Evolutionary conservation across 2,329 filamentous ascomycete species (phyloP).

Genomic region (Paramyrothecium roridum): DNA sequence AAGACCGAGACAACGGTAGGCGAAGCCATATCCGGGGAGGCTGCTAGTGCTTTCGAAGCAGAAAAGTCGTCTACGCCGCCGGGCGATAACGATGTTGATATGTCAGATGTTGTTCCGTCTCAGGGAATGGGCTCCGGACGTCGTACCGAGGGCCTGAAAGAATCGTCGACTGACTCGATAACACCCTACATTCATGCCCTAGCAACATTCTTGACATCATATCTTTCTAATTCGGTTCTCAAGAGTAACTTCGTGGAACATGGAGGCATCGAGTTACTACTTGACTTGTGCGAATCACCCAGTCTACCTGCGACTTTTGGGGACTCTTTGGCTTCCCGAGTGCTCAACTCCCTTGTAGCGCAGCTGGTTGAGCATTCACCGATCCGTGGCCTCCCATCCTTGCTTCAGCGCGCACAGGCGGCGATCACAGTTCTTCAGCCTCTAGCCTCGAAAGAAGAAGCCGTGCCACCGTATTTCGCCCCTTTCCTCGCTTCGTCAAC

Average conservation of each 20-base stretch:
- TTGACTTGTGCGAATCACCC: slow-evolving; percentile 80
- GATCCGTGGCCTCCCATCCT: slow-evolving; percentile 75
- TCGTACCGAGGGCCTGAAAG: slow-evolving; percentile 11
- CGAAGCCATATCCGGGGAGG: slow-evolving; percentile 18
- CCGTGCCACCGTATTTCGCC: slow-evolving; percentile 65
- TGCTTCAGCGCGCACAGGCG: slow-evolving; percentile 70
- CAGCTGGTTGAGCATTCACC: slow-evolving; percentile 78
- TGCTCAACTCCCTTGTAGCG: slow-evolving; percentile 71
- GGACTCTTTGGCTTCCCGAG: slow-evolving; percentile 63
- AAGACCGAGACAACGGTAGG: slow-evolving; percentile 44
- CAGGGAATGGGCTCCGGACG: slow-evolving; percentile 10
- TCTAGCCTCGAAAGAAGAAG: slow-evolving; percentile 52
- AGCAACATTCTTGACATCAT: slow-evolving; percentile 70
- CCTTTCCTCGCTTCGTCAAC: slow-evolving; percentile 54
- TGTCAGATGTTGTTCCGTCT: slow-evolving; percentile 50
- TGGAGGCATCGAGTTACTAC: slow-evolving; percentile 77
- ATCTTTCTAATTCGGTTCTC: slow-evolving; percentile 71
- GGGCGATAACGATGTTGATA: slow-evolving; percentile 57
- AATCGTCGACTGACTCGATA: slow-evolving; percentile 35
- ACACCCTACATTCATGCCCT: slow-evolving; percentile 72
- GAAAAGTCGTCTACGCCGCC: slow-evolving; percentile 34
- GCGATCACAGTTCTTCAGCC: slow-evolving; percentile 67
- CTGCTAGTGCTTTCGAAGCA: slow-evolving; percentile 22
- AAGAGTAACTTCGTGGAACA: slow-evolving; percentile 72
- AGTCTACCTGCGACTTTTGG: slow-evolving; percentile 65